Percentiles rank a stretch among this genome's conserved stretches.
Conservation (phyloP, 768 basidiomycete species). For the Chiua virens region DNA sequence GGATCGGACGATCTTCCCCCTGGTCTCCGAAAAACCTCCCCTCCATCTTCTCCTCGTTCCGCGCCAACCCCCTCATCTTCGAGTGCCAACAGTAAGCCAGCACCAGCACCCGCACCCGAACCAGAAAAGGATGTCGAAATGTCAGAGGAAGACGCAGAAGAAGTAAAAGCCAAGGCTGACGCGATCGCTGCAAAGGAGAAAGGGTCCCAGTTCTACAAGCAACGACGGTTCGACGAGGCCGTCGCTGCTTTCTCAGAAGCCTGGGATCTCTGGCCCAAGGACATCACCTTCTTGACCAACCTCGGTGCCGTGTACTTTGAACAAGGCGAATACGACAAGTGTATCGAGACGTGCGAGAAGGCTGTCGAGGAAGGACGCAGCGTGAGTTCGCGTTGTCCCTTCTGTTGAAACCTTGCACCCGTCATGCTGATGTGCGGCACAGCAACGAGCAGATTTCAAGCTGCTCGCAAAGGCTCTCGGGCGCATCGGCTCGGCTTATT, state of each 20-base stretch:
- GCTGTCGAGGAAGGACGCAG: conserved; percentile 94
- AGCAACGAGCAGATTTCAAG: conserved; percentile 93
- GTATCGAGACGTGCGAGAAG: conserved; percentile 89
- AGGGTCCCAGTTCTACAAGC: conserved; percentile 83
- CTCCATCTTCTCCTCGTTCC: conserved; percentile 29
- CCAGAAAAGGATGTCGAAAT: conserved; percentile 62
- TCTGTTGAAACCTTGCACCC: neutral
- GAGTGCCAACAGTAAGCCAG: conserved; percentile 39
- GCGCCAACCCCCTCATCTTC: conserved; percentile 41
- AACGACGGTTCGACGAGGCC: conserved; percentile 78
- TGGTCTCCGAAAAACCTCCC: conserved; percentile 39
- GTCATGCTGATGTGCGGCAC: conserved; percentile 2
- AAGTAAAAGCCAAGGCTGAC: conserved; percentile 70
- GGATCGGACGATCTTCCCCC: conserved; percentile 80
- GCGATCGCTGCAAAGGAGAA: conserved; percentile 79
- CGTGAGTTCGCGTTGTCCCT: conserved; percentile 37
- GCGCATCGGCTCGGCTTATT: conserved; percentile 83
- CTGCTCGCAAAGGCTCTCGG: conserved; percentile 93
- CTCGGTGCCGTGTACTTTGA: conserved; percentile 90
- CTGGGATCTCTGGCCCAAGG: conserved; percentile 92
- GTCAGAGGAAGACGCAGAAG: conserved; percentile 64
- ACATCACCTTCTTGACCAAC: conserved; percentile 92
- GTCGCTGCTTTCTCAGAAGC: conserved; percentile 76
- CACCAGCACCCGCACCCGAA: conserved; percentile 39
- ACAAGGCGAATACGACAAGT: conserved; percentile 86